These are phyloP conservation scores for Boletus semigastroideus DNA, from an alignment of 1,284 basidiomycete genomes.

Conservation along the genomic window DNA sequence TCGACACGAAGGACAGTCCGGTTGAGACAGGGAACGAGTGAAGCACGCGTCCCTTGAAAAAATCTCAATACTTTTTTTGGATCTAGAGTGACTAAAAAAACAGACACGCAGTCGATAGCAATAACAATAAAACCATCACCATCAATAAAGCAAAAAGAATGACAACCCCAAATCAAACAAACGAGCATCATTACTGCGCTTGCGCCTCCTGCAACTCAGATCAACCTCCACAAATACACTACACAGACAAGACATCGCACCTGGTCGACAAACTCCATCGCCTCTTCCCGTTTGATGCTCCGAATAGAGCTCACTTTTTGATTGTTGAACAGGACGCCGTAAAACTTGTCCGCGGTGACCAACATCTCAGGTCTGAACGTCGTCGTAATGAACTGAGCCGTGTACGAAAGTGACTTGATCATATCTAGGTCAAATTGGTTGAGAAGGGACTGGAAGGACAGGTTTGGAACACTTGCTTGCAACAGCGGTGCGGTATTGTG, in stretches of 20 bases:
- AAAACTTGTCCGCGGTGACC: constrained; percentile 92
- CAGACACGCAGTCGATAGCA: constrained; percentile 20
- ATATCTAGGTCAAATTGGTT: constrained; percentile 56
- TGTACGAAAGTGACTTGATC: constrained; percentile 87
- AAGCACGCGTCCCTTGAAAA: neutral
- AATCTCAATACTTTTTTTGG: neutral
- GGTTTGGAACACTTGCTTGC: constrained; percentile 59
- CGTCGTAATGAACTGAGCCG: constrained; percentile 97
- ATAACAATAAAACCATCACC: constrained; percentile 24
- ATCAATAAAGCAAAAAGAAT: neutral
- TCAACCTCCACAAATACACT: neutral
- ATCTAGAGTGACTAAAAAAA: too few relatives aligned
- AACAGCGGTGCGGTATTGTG: constrained; percentile 96
- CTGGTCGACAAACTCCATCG: constrained; percentile 88
- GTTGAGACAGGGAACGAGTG: too few relatives aligned
- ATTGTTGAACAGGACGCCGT: constrained; percentile 98
- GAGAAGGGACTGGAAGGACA: neutral
- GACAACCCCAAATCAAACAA: neutral
- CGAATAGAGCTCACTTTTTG: constrained; percentile 91
- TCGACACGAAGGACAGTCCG: too few relatives aligned
- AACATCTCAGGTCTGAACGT: constrained; percentile 99
- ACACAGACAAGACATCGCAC: constrained; percentile 35
- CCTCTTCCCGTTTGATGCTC: constrained; percentile 80
- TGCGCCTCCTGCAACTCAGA: constrained; percentile 47
- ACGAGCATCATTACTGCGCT: constrained; percentile 41